Conservation (phyloP, 2,329 filamentous ascomycete genomes). For the Paraphaeosphaeria sporulosa region DNA sequence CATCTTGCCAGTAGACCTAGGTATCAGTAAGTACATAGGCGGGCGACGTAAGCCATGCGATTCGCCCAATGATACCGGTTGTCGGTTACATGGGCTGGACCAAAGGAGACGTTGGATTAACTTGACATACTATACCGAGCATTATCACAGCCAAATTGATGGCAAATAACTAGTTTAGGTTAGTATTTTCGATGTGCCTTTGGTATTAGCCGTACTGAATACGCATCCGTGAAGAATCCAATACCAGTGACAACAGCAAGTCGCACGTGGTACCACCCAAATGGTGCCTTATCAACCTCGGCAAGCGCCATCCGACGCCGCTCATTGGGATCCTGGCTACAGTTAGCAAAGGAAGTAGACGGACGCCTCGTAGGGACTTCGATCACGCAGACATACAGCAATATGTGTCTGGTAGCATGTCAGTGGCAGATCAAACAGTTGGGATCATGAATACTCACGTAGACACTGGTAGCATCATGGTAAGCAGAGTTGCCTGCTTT, state of each 20-base stretch:
- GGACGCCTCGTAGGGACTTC: neutral
- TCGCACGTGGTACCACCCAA: slow-evolving; percentile 73
- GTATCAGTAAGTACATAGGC: neutral
- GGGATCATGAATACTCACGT: slow-evolving; percentile 7
- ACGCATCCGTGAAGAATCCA: slow-evolving; percentile 89
- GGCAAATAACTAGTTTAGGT: slow-evolving; percentile 62
- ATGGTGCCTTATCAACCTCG: slow-evolving; percentile 46
- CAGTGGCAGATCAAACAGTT: neutral
- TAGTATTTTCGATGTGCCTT: neutral
- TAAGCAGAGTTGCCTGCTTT: slow-evolving; percentile 19
- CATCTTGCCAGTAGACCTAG: slow-evolving; percentile 64
- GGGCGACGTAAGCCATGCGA: neutral
- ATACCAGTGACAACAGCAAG: slow-evolving; percentile 81
- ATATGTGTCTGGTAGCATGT: slow-evolving; percentile 29
- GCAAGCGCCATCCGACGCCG: slow-evolving; percentile 46
- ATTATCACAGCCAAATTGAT: slow-evolving; percentile 63
- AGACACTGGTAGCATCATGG: slow-evolving; percentile 18
- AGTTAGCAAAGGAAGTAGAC: neutral
- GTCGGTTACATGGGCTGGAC: neutral
- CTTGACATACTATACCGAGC: slow-evolving; percentile 71
- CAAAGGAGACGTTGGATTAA: neutral
- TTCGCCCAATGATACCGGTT: neutral
- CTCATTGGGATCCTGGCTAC: slow-evolving; percentile 40
- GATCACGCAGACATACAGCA: neutral
- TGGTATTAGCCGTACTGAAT: slow-evolving; percentile 49